A percentile compares a stretch with the other conserved stretches of the same genome.
Conservation (phyloP, 2,329 filamentous ascomycete genomes). For the Thermothelomyces thermophilus region DNA sequence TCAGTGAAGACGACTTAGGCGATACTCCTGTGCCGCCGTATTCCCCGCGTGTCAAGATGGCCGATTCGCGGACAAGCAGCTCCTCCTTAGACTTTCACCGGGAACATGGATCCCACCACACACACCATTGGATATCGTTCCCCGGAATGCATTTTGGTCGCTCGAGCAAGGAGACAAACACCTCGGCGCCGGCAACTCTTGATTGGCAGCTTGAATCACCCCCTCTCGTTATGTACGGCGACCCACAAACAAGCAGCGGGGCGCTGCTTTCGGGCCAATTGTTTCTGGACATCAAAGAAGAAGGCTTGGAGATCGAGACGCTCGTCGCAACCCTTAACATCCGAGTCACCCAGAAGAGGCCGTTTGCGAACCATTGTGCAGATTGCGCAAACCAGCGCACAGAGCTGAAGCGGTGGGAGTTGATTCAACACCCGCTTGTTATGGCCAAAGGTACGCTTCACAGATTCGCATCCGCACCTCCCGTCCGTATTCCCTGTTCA, state of each 20-base stretch:
- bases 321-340: conserved; percentile 68
- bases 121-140: conserved; percentile 35
- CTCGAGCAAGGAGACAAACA: conserved; percentile 34
- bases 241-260: conserved; percentile 67
- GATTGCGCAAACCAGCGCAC: conserved; percentile 67
- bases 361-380: conserved; percentile 70
- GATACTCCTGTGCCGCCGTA: conserved; percentile 23
- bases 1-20: conserved; percentile 31
- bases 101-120: conserved; percentile 28
- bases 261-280: conserved; percentile 81
- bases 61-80: conserved; percentile 22
- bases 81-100: conserved; percentile 20
- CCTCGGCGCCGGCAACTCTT: conserved; percentile 37
- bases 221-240: conserved; percentile 76
- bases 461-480: no score
- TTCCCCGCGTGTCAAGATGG: conserved; percentile 21
- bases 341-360: conserved; percentile 70
- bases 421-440: conserved; percentile 53
- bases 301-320: conserved; percentile 58
- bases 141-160: conserved; percentile 38
- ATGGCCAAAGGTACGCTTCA: conserved; percentile 42
- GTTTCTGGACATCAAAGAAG: conserved; percentile 64
- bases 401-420: conserved; percentile 72
- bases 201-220: conserved; percentile 72
- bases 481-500: no score